These are phyloP conservation scores for Cardamine occulta DNA, from an alignment of 345 rosid genomes.

Conservation along the genomic window DNA sequence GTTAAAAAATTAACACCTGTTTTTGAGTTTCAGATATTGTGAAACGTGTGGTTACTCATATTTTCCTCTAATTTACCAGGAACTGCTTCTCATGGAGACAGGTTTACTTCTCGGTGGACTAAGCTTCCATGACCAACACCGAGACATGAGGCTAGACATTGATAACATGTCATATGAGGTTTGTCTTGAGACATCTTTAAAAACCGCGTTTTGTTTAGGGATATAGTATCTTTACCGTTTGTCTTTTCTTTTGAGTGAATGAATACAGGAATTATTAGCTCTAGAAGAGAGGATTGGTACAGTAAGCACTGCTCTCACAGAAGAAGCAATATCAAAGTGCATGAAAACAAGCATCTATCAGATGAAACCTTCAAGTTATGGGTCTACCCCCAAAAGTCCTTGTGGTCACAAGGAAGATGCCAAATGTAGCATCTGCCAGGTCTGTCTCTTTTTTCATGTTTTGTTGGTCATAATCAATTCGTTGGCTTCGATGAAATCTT, in stretches of 20 bases:
- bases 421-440: constrained; percentile 98
- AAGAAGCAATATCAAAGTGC: constrained; percentile 77
- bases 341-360: constrained; percentile 62
- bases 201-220: not conserved
- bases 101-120: constrained; percentile 71
- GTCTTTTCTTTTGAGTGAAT: constrained; percentile 20
- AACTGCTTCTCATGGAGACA: constrained; percentile 81
- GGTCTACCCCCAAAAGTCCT: constrained; percentile 23
- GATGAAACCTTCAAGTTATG: constrained; percentile 44
- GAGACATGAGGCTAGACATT: constrained; percentile 95
- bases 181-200: constrained; percentile 31
- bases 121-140: constrained; percentile 80
- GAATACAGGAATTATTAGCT: constrained; percentile 80
- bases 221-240: constrained; percentile 12
- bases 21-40: not conserved
- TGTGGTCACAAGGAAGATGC: constrained; percentile 49
- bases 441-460: constrained; percentile 36
- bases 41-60: constrained; percentile 21
- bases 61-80: constrained; percentile 56
- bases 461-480: constrained; percentile 10
- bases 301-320: constrained; percentile 92
- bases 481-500: not conserved
- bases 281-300: constrained; percentile 95
- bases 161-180: constrained; percentile 99
- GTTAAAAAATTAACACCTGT: constrained; percentile 39